Evolutionary conservation across 805 yeast species (phyloP).

Genomic region (Hanseniaspora pseudoguilliermondii): DNA sequence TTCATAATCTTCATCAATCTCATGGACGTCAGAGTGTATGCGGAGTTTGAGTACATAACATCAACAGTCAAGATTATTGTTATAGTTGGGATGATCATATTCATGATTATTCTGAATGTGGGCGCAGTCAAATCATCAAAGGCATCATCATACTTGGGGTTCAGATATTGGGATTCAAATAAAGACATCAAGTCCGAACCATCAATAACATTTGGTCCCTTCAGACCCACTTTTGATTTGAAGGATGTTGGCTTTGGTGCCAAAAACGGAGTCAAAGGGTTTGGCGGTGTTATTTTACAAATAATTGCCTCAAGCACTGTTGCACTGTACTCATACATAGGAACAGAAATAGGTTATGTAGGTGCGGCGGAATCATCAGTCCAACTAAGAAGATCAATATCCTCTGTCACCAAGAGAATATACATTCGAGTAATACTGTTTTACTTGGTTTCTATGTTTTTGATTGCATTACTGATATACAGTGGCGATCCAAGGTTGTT

Average conservation of each 20-base stretch:
- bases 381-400: conserved; percentile 60
- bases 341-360: conserved; percentile 65
- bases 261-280: conserved; percentile 44
- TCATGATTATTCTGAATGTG: conserved; percentile 49
- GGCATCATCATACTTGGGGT: conserved; percentile 37
- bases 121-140: conserved; percentile 39
- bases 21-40: conserved; percentile 57
- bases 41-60: conserved; percentile 56
- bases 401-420: conserved; percentile 58
- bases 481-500: conserved; percentile 62
- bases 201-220: conserved; percentile 41
- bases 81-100: conserved; percentile 39
- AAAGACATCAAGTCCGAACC: conserved; percentile 26
- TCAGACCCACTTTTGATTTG: conserved; percentile 56
- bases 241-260: conserved; percentile 44
- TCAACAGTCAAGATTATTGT: conserved; percentile 46
- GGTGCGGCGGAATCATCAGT: conserved; percentile 65
- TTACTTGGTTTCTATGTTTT: conserved; percentile 52
- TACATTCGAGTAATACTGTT: conserved; percentile 57
- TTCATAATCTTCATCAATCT: conserved; percentile 35
- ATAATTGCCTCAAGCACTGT: conserved; percentile 46
- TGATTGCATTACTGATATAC: conserved; percentile 56
- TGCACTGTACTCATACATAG: conserved; percentile 60
- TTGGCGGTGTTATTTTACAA: conserved; percentile 45
- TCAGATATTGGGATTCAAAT: conserved; percentile 47